Base-by-base conservation (phyloP, 805 yeast species). In the Pichia phayaonensis region DNA sequence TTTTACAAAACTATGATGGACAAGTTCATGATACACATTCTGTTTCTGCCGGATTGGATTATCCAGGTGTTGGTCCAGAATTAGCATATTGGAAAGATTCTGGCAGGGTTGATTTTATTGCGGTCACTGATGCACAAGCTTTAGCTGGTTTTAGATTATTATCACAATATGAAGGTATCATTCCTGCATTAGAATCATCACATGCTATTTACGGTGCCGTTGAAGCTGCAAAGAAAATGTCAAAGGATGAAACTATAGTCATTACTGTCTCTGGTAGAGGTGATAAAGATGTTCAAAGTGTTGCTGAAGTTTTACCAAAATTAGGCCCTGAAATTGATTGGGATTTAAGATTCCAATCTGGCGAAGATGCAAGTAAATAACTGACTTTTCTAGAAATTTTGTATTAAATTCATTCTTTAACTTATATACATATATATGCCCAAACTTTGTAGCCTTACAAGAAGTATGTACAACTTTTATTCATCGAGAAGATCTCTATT, bases 21-120 rank as follows among this genome's bases (percentile, higher is more conserved):
- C 99, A 94, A 73, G 88, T 94, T 53, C 95, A 86, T 58, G 99
- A 94, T 65, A 94, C 99, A 12, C 98, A 94, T 68, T 92, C 98
- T 22, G 95, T 94, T 39, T 88, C 97, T 56, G 99, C 99, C 40
- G 99, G 99, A 59, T 77, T 94, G 62, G 99, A 94, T 70, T 94
- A 94, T 67, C 99, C 99, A 24, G 99, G 97, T 70, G 99, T 94
- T 44, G 99, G 99, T 43, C 99, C 99, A 31, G 98, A 94, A 71
- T 76, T 94, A 59, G 95, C 98, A 2, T 80, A 77, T 66, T 94
- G 98, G 98, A 92, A 92, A 69, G 83, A 84, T 49, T 83, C 85
- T 54, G 97, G 97, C 26, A 82, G 99, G 63, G 99, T 95, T 10
- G 74, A 84, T 50, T 94, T 92, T 64, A 69, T 83, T 44, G 95